Evolutionary conservation across 164 flowering plant genomes (phyloP), one percentile per base, ranked within the genome.

Genomic region (Protea cynaroides): DNA sequence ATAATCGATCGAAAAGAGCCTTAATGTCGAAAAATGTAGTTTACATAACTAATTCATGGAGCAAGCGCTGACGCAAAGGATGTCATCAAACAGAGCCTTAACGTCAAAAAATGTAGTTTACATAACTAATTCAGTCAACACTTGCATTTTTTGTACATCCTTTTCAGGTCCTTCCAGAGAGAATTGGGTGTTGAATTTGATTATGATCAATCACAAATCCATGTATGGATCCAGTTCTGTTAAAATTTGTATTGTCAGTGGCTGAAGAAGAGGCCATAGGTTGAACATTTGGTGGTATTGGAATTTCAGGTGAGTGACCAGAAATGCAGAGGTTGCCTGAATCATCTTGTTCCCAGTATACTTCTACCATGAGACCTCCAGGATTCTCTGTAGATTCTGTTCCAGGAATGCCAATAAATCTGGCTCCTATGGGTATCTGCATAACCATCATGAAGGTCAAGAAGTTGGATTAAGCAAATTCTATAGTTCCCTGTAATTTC

Each of bases 261-360:
- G 58, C 37, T 19, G 69, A 56, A 46, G 73, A 18, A n/a, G 72
- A 25, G 29, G 76, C 61, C 34, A 50, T 46, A 3, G 66, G 56
- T 47, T 68, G 80, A 36, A 75, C 83, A 68, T 70, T 65, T 5
- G 72, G 77, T 14, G 96, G 96, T 38, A 87, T 62, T 10, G 91
- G 92, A 18, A 65, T 73, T 75, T 89, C 90, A 21, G 74, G 18
- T 3, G 96, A 91, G 74, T 87, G 83, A 38, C 96, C 96, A 0
- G 97, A 82, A 61, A 94, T 84, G 81, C 89, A 86, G 65, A 90
- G 86, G 1, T 72, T n/a, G 12, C 96, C 96, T 0, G 85, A 46
- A 60, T 85, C 93, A 76, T 90, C 96, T 76, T 86, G 93, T 37
- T 83, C 83, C 98, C 98, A 92, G 66, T 80, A 80, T 4, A 90